A percentile compares a stretch with the other conserved stretches of the same genome.
Conservation (phyloP, 352 stramenopile genomes). For the Phytophthora podocarpi region DNA sequence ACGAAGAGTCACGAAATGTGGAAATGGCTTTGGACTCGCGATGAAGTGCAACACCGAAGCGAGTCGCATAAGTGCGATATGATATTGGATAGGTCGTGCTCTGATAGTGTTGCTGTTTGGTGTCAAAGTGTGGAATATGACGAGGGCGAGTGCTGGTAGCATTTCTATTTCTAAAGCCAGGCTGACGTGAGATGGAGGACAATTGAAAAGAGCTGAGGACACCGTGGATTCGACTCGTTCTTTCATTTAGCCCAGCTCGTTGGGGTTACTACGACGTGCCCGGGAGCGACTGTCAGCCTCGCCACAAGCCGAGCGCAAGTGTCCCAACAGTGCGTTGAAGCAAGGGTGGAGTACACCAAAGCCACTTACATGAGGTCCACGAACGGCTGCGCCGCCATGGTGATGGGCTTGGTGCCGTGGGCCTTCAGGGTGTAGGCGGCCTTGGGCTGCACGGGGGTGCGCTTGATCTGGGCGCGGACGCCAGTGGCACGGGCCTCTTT, state of each 20-base stretch:
- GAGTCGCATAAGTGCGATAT: constrained; percentile 18
- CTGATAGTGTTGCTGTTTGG: not conserved
- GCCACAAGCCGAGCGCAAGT: constrained; percentile 11
- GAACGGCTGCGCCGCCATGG: constrained; percentile 98
- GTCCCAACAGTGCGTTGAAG: constrained; percentile 26
- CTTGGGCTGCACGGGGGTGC: constrained; percentile 94
- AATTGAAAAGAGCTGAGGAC: constrained; percentile 16
- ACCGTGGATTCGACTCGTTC: constrained; percentile 47
- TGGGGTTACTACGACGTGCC: constrained; percentile 29
- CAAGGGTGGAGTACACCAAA: constrained; percentile 19
- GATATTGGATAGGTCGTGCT: not conserved
- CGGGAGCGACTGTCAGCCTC: not conserved
- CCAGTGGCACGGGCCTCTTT: constrained; percentile 93
- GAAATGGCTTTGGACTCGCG: constrained; percentile 24
- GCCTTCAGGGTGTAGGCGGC: constrained; percentile 94
- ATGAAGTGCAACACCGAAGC: not conserved
- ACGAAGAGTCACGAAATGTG: constrained; percentile 34
- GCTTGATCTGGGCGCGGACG: constrained; percentile 95
- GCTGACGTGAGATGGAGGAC: too few species aligned
- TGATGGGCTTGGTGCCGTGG: constrained; percentile 92
- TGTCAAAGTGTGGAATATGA: not conserved
- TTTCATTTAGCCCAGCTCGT: constrained; percentile 43
- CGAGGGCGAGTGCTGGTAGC: too few species aligned
- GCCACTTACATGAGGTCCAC: constrained; percentile 97
- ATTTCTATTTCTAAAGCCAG: too few species aligned